phyloP scores from a whole-genome alignment of 768 basidiomycete species.

The Aureoboletus auriporus region DNA sequence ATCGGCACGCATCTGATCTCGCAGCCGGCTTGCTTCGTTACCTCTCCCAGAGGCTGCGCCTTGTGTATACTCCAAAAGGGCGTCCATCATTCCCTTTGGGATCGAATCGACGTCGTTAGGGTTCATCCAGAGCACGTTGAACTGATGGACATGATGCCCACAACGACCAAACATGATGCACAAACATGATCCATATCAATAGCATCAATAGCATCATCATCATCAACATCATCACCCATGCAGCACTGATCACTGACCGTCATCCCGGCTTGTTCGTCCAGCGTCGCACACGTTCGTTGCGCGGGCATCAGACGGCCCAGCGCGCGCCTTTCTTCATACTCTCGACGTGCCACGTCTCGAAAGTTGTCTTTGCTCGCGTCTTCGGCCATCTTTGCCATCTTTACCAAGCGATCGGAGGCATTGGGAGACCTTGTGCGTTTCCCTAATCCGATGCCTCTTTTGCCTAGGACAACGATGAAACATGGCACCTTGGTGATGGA shows the following conservation, averaged over 20 bases:
- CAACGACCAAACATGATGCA: slow-evolving; percentile 3
- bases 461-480: slow-evolving; percentile 46
- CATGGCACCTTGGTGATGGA: neutral
- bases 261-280: slow-evolving; percentile 73
- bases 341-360: slow-evolving; percentile 65
- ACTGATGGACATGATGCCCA: slow-evolving; percentile 39
- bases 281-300: slow-evolving; percentile 66
- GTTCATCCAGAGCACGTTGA: slow-evolving; percentile 79
- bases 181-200: too few relatives aligned
- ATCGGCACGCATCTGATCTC: slow-evolving; percentile 71
- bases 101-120: slow-evolving; percentile 61
- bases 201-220: too few relatives aligned
- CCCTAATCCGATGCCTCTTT: slow-evolving; percentile 67
- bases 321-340: slow-evolving; percentile 74
- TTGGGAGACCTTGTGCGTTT: slow-evolving; percentile 69
- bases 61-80: slow-evolving; percentile 41
- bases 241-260: slow-evolving; percentile 29
- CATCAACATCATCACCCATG: too few relatives aligned
- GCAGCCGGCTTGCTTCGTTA: slow-evolving; percentile 46
- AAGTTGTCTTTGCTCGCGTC: slow-evolving; percentile 51
- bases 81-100: slow-evolving; percentile 61
- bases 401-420: slow-evolving; percentile 59
- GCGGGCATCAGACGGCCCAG: slow-evolving; percentile 67
- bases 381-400: slow-evolving; percentile 67
- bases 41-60: slow-evolving; percentile 4